Base-by-base conservation (phyloP, 1,284 basidiomycete species). In the Ustilago nuda region DNA sequence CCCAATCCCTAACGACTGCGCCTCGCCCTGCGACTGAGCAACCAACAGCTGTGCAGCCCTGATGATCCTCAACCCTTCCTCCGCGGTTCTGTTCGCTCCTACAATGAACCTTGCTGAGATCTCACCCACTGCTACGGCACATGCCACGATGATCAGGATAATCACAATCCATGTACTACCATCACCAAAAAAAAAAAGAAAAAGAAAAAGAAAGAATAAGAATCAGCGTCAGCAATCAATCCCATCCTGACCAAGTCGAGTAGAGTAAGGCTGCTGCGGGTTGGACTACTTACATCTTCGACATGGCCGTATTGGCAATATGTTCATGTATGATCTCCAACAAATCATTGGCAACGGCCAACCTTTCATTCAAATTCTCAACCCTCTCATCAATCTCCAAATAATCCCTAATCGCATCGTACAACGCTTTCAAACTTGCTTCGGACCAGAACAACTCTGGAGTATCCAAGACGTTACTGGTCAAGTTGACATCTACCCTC, bases 391-490 rank as follows among this genome's bases (percentile, higher is more conserved):
- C 91, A 60, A 97, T 94, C 87, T 98, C 95, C 89, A 98, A 92
- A 84, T 98, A 98, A 79, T 95, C 94, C 71, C 94, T 88, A 56
- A 96, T 94, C 0, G 95, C 94, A 82, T 95, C 93, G 85, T 98
- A 98, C 37, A 98, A 86, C 54, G 92, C 92, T 82, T 93, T 92
- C 81, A 97, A 87, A 75, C 92, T 94, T 12, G 94, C 94, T 85
- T 97, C 95, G 61, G 91, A 92, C 95, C 95, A 98, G 86, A 98
- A 98, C 54, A 98, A 87, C 83, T 96, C 94, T 0, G 95, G 95
- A 4, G 94, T 93, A 84, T 98, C 76, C 33, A 98, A 88, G n/a
- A 98, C 94, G 81, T 96, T 96, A 35, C 92, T 92, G 8, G 95
- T 94, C 6, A 98, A 88, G 82, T 96, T 97, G 30, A 98, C 92